Evolutionary conservation across 495 filamentous ascomycete species (phyloP).

Genomic region (Penicillium desertorum): DNA sequence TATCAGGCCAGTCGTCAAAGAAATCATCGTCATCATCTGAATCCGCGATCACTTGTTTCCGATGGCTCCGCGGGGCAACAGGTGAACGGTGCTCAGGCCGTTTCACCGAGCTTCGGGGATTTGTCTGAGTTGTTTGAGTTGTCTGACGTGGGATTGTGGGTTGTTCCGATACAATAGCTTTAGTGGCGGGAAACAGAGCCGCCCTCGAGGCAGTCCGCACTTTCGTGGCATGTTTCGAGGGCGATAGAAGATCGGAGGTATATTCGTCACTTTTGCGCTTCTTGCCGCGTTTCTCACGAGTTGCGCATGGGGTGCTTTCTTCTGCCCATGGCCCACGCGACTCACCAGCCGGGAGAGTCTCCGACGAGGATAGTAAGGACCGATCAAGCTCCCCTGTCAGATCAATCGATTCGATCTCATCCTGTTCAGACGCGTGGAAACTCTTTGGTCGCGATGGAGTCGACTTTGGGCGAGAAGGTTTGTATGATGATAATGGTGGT

Average conservation of each 20-base stretch:
- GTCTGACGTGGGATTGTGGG: conserved; percentile 3
- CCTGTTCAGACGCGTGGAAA: conserved; percentile 24
- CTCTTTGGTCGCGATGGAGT: conserved; percentile 28
- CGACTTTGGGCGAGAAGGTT: conserved; percentile 15
- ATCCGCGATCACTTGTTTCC: conserved; percentile 39
- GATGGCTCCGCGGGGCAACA: conserved; percentile 11
- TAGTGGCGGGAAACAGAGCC: conserved; percentile 1
- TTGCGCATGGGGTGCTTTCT: conserved; percentile 49
- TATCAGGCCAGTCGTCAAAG: conserved; percentile 26
- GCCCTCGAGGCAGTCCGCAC: conserved; percentile 23
- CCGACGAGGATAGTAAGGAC: conserved; percentile 41
- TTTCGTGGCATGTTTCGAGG: conserved; percentile 30
- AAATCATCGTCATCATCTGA: conserved; percentile 48
- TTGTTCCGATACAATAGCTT: background rate
- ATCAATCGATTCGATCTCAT: conserved; percentile 64
- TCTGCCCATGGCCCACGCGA: conserved; percentile 59
- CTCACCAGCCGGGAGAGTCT: conserved; percentile 51
- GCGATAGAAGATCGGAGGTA: conserved; percentile 46
- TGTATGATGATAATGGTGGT: conserved; percentile 23
- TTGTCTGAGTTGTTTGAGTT: conserved; percentile 4
- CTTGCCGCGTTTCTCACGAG: conserved; percentile 53
- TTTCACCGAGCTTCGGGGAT: conserved; percentile 6
- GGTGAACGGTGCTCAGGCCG: conserved; percentile 8
- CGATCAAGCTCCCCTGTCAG: conserved; percentile 60
- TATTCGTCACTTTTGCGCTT: conserved; percentile 77